phyloP scores from a whole-genome alignment of 2,329 filamentous ascomycete genomes.

The Neopestalotiopsis sp. region DNA sequence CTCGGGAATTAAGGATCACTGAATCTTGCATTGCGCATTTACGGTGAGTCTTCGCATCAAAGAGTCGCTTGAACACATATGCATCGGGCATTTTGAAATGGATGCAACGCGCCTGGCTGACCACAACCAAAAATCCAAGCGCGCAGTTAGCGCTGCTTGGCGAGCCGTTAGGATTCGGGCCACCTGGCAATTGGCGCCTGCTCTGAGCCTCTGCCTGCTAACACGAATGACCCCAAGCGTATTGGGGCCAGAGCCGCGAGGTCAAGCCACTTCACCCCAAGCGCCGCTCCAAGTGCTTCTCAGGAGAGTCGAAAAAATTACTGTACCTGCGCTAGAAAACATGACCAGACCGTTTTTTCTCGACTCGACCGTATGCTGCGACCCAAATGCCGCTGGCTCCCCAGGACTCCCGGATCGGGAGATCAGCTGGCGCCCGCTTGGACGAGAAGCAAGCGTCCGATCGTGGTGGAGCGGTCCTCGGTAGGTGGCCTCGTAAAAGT shows the following conservation, averaged over 20 bases:
- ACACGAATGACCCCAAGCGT: background rate
- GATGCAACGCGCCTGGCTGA: background rate
- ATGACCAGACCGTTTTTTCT: background rate
- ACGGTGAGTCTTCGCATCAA: background rate
- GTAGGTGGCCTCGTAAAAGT: background rate
- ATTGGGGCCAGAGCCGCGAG: background rate
- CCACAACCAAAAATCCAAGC: background rate
- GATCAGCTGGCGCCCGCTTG: background rate
- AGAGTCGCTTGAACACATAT: background rate
- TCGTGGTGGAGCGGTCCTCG: background rate
- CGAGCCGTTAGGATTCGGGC: background rate
- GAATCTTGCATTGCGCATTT: background rate
- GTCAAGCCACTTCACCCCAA: background rate
- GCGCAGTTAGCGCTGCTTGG: background rate
- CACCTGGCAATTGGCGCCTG: background rate
- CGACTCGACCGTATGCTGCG: background rate
- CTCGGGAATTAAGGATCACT: background rate
- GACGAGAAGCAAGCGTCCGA: background rate
- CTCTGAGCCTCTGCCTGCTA: background rate
- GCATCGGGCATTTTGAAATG: background rate
- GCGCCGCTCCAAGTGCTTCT: background rate
- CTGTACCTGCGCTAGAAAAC: conserved; percentile 2
- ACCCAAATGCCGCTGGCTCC: background rate
- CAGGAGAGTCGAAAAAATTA: background rate
- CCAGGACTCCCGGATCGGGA: background rate